phyloP scores from a whole-genome alignment of 805 yeast genomes.

The Phaffomyces opuntiae region DNA sequence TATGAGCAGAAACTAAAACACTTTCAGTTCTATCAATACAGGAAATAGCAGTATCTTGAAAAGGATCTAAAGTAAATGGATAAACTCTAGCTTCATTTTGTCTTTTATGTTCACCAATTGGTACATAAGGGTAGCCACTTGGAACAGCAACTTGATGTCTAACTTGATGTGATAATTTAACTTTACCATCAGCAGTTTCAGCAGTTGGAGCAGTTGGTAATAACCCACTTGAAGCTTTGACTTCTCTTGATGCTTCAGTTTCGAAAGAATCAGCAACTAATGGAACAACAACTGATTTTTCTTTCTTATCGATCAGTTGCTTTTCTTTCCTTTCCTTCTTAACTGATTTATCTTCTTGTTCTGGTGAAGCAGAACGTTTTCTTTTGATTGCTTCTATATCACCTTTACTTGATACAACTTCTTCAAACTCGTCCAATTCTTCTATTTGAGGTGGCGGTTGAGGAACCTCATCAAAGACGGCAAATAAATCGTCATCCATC shows the following conservation, averaged over 20 bases:
- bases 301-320: slow-evolving; percentile 29
- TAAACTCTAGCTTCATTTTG: slow-evolving; percentile 75
- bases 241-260: slow-evolving; percentile 84
- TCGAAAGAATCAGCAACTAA: slow-evolving; percentile 83
- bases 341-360: not conserved
- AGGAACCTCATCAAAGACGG: slow-evolving; percentile 54
- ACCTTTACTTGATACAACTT: slow-evolving; percentile 3
- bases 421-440: slow-evolving; percentile 1
- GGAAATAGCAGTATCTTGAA: slow-evolving; percentile 93
- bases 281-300: slow-evolving; percentile 48
- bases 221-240: slow-evolving; percentile 73
- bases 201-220: slow-evolving; percentile 33
- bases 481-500: slow-evolving; percentile 49
- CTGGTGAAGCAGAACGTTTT: slow-evolving; percentile 21
- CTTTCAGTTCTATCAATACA: slow-evolving; percentile 94
- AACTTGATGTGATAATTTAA: slow-evolving; percentile 83
- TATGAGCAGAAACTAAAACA: slow-evolving; percentile 95
- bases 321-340: slow-evolving; percentile 23
- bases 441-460: slow-evolving; percentile 21
- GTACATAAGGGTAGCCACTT: slow-evolving; percentile 79
- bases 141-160: slow-evolving; percentile 98
- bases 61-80: slow-evolving; percentile 92
- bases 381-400: slow-evolving; percentile 16
- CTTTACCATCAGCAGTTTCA: slow-evolving; percentile 30
- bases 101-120: slow-evolving; percentile 84